A percentile compares a stretch with the other conserved stretches of the same genome.
Evolutionary conservation across 441 rosid genomes (phyloP).

Genomic region (Euphorbia schlechtendalii): DNA sequence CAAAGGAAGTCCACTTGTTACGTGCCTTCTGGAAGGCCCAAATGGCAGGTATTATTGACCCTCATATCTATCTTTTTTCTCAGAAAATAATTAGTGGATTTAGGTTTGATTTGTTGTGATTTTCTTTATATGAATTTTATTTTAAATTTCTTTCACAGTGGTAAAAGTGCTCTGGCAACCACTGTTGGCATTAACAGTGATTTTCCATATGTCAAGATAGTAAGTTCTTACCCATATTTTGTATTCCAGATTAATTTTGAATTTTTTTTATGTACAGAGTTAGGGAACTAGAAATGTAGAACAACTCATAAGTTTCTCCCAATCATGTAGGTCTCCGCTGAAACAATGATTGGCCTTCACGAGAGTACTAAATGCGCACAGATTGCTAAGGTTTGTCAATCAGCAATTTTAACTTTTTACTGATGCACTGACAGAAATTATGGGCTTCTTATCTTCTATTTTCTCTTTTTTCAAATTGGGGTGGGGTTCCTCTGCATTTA

Average conservation of each 20-base stretch:
- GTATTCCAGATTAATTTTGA: too few species aligned
- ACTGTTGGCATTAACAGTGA: slow-evolving; percentile 93
- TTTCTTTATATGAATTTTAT: too few species aligned
- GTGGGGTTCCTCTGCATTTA: neutral
- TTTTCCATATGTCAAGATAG: slow-evolving; percentile 95
- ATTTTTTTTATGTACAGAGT: too few species aligned
- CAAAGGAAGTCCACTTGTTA: slow-evolving; percentile 87
- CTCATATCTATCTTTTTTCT: neutral
- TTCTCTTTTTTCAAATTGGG: neutral
- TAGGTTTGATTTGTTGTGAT: slow-evolving; percentile 3
- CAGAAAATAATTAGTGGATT: neutral
- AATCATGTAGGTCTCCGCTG: slow-evolving; percentile 70
- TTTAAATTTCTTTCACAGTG: slow-evolving; percentile 49
- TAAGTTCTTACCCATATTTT: slow-evolving; percentile 31
- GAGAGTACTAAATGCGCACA: slow-evolving; percentile 96
- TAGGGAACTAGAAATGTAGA: too few species aligned
- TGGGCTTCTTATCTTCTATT: neutral
- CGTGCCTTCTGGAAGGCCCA: slow-evolving; percentile 91
- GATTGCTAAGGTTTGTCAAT: slow-evolving; percentile 70
- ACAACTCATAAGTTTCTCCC: neutral
- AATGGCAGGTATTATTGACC: slow-evolving; percentile 62
- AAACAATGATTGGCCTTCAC: slow-evolving; percentile 91
- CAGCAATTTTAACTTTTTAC: slow-evolving; percentile 5
- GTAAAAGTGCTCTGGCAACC: slow-evolving; percentile 93
- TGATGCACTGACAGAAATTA: neutral